These are phyloP conservation scores for Candida gigantensis DNA, from an alignment of 1,139 yeast genomes.

Conservation along the genomic window DNA sequence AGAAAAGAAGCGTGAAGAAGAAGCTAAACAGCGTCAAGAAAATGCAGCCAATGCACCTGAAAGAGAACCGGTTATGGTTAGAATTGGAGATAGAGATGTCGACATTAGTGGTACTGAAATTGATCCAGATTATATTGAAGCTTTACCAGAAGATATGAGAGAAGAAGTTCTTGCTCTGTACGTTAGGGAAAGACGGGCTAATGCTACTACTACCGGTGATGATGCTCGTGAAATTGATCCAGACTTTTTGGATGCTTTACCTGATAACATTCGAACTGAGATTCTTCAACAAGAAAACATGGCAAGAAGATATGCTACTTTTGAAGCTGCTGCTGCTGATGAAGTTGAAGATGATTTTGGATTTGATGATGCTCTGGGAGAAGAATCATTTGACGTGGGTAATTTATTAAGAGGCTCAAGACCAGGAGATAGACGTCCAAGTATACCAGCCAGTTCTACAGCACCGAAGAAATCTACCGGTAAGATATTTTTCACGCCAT, in stretches of 20 bases:
- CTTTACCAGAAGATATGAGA: slow-evolving; percentile 89
- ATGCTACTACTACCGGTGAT: slow-evolving; percentile 46
- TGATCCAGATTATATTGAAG: slow-evolving; percentile 88
- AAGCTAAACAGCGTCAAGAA: slow-evolving; percentile 36
- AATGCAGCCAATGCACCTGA: slow-evolving; percentile 20
- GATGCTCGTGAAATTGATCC: slow-evolving; percentile 71
- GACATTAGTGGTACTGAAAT: slow-evolving; percentile 90
- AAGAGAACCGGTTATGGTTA: slow-evolving; percentile 61
- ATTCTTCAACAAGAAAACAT: slow-evolving; percentile 68
- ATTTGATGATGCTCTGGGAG: slow-evolving; percentile 30
- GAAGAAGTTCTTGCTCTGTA: slow-evolving; percentile 92
- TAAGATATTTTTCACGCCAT: slow-evolving; percentile 58
- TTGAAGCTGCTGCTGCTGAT: slow-evolving; percentile 25
- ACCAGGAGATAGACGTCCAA: slow-evolving; percentile 2
- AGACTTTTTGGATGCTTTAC: slow-evolving; percentile 79
- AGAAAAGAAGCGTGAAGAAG: slow-evolving; percentile 36
- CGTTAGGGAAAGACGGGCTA: slow-evolving; percentile 65
- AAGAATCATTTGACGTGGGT: too few relatives aligned
- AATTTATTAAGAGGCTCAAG: slow-evolving; percentile 17
- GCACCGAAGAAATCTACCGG: slow-evolving; percentile 18
- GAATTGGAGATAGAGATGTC: slow-evolving; percentile 76
- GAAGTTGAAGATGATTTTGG: slow-evolving; percentile 23
- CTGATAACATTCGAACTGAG: slow-evolving; percentile 72
- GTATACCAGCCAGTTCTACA: slow-evolving; percentile 2
- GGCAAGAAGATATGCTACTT: slow-evolving; percentile 39